Conservation (phyloP, 1,284 basidiomycete species). For the Microbotryum violaceum region DNA sequence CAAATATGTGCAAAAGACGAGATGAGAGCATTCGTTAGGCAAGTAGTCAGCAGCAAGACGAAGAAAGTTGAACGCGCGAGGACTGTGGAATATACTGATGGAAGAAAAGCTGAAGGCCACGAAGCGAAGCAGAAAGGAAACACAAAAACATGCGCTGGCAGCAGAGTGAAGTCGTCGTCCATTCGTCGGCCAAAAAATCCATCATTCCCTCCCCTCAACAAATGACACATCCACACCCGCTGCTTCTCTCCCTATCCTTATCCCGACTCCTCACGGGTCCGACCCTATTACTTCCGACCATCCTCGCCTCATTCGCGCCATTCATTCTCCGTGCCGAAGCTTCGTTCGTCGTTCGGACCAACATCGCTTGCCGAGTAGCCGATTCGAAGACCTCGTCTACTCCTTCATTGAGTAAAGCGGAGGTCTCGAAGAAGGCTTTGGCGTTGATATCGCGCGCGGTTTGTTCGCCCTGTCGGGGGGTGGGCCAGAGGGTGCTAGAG, state of each 20-base stretch:
- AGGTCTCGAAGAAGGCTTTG: slow-evolving; percentile 86
- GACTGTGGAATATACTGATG: too few species aligned
- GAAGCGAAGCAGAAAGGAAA: not conserved
- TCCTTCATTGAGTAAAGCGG: slow-evolving; percentile 80
- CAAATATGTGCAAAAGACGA: too few species aligned
- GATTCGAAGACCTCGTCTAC: slow-evolving; percentile 94
- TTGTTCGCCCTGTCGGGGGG: slow-evolving; percentile 55
- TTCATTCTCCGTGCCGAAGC: not conserved
- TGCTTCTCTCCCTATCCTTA: not conserved
- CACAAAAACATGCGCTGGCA: not conserved
- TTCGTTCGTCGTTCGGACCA: slow-evolving; percentile 54
- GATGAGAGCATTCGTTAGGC: too few species aligned
- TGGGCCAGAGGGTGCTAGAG: not conserved
- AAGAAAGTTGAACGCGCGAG: too few species aligned
- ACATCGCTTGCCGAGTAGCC: slow-evolving; percentile 85
- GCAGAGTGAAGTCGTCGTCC: not conserved
- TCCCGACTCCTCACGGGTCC: not conserved
- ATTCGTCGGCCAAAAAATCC: not conserved
- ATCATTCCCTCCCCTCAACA: not conserved
- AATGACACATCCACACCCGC: slow-evolving; percentile 12
- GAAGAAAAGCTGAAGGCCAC: not conserved
- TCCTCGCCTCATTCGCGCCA: not conserved
- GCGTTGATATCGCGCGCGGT: slow-evolving; percentile 75
- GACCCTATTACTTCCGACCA: slow-evolving; percentile 5
- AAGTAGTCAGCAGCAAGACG: too few species aligned